These are phyloP conservation scores for Neopestalotiopsis clavispora DNA, from an alignment of 2,329 filamentous ascomycete genomes.

Conservation along the genomic window DNA sequence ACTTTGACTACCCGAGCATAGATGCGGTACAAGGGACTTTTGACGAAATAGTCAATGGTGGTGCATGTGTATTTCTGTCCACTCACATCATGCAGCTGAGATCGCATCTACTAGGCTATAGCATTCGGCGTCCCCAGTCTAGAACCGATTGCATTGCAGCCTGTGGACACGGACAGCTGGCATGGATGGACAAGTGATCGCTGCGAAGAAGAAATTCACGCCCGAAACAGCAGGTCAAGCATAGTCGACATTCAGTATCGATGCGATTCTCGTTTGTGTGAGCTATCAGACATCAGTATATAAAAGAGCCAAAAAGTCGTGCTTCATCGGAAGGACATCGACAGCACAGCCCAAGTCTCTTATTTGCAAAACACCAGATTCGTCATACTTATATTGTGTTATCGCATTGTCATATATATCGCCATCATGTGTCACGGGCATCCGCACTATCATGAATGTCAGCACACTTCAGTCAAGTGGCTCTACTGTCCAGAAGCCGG, in stretches of 20 bases:
- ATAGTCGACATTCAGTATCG: slow-evolving; percentile 25
- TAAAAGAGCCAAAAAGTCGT: neutral
- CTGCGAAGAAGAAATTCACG: slow-evolving; percentile 3
- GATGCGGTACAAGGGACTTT: neutral
- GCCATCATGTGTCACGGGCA: slow-evolving; percentile 59
- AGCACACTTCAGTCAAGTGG: slow-evolving; percentile 60
- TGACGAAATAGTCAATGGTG: neutral
- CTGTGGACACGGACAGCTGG: slow-evolving; percentile 6
- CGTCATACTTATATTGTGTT: neutral
- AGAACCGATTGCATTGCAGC: neutral
- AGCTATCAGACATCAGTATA: slow-evolving; percentile 16
- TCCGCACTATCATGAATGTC: slow-evolving; percentile 56
- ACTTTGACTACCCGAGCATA: neutral
- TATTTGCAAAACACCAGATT: neutral
- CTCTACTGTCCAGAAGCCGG: slow-evolving; percentile 55
- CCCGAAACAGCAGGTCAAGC: slow-evolving; percentile 23
- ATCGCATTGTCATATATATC: too few relatives aligned
- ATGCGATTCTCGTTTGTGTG: neutral
- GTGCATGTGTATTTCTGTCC: neutral
- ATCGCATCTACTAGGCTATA: neutral
- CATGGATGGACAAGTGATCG: slow-evolving; percentile 3
- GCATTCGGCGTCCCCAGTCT: neutral
- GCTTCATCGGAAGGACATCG: neutral
- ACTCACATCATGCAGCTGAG: slow-evolving; percentile 1
- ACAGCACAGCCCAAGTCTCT: neutral